Evolutionary conservation across 2,329 filamentous ascomycete genomes (phyloP).

Genomic region (Lecanosticta acicola): DNA sequence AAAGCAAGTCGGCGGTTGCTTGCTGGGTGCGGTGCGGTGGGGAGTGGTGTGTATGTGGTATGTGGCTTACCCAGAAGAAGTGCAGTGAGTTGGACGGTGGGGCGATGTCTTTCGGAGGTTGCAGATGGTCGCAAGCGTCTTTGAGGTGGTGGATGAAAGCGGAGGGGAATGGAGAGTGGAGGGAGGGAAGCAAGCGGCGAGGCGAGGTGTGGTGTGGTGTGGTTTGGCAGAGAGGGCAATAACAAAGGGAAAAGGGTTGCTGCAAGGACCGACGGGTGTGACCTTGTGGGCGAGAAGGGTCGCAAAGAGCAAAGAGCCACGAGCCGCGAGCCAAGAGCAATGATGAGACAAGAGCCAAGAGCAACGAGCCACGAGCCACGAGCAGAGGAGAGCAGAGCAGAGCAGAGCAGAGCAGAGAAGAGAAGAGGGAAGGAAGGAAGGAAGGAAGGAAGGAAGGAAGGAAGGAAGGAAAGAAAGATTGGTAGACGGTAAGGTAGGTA

Average conservation of each 20-base stretch:
- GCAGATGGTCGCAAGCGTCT: slow-evolving; percentile 8
- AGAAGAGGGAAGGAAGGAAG: background rate
- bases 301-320: too few species aligned
- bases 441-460: slow-evolving; percentile 1
- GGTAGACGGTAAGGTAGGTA: background rate
- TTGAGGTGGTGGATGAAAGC: slow-evolving; percentile 9
- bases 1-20: slow-evolving; percentile 2
- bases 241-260: slow-evolving; percentile 3
- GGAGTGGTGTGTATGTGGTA: background rate
- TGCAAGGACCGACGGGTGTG: too few species aligned
- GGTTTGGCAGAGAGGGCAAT: slow-evolving; percentile 5
- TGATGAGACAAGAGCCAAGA: too few species aligned
- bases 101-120: background rate
- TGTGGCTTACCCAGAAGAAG: background rate
- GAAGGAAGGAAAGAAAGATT: slow-evolving; percentile 1
- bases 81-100: too few species aligned
- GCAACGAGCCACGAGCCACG: too few species aligned
- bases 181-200: slow-evolving; percentile 1
- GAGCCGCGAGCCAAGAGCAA: too few species aligned
- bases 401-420: background rate
- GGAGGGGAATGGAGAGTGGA: background rate
- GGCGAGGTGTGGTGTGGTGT: too few species aligned
- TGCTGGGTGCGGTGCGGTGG: background rate
- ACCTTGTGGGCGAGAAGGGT: too few species aligned
- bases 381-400: slow-evolving; percentile 3